Conservation (phyloP, 2,329 filamentous ascomycete species). For the Aspergillus transmontanensis region DNA sequence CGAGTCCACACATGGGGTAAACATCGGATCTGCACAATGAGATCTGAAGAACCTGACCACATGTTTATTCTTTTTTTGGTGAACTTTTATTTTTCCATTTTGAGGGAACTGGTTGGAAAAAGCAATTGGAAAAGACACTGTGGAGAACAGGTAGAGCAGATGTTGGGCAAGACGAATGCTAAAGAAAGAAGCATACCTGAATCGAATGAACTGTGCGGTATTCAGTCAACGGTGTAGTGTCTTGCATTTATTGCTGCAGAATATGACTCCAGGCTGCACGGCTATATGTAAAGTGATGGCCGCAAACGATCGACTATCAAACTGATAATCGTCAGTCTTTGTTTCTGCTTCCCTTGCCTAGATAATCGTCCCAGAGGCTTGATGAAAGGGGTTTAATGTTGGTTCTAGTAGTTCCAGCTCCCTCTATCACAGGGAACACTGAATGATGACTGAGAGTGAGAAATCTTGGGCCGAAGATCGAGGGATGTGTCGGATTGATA, state of each 20-base stretch:
- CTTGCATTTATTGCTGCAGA: constrained; percentile 24
- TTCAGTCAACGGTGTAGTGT: constrained; percentile 16
- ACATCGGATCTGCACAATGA: not conserved
- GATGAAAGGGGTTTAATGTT: not conserved
- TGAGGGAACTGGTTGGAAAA: not conserved
- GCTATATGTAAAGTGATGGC: constrained; percentile 15
- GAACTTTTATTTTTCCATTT: too few relatives aligned
- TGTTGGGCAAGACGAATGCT: not conserved
- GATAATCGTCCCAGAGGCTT: not conserved
- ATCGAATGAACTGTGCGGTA: constrained; percentile 6
- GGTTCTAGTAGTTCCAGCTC: constrained; percentile 1
- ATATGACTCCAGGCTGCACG: constrained; percentile 19
- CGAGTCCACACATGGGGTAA: not conserved
- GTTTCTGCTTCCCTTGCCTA: not conserved
- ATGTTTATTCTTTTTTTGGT: not conserved
- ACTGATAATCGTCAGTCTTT: not conserved
- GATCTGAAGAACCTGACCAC: not conserved
- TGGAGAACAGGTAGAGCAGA: not conserved
- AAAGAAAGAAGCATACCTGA: constrained; percentile 16
- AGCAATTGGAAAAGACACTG: not conserved
- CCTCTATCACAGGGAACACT: not conserved
- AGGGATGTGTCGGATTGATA: constrained; percentile 28
- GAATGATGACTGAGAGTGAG: not conserved
- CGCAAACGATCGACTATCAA: constrained; percentile 11
- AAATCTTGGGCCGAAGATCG: constrained; percentile 11